These are phyloP conservation scores for Solanum appendiculatum DNA, from an alignment of 257 asterid species.

Conservation along the genomic window DNA sequence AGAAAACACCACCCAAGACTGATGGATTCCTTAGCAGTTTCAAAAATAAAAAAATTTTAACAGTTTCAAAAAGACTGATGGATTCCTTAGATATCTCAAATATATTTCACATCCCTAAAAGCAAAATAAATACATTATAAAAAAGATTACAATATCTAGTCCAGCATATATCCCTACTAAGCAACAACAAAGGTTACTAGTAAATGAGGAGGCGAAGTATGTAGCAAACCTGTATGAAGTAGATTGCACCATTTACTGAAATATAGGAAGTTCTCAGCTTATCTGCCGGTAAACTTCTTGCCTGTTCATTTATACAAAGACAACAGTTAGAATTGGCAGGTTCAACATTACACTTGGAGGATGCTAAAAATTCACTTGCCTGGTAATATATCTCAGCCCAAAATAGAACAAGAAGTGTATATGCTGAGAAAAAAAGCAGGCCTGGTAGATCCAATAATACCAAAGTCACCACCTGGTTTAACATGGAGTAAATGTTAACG, in stretches of 20 bases:
- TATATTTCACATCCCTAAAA: neutral
- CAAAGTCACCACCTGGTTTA: constrained; percentile 52
- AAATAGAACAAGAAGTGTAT: constrained; percentile 78
- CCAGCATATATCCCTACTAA: neutral
- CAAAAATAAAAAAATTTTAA: too few species aligned
- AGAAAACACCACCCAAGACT: neutral
- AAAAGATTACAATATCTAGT: neutral
- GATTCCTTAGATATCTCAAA: neutral
- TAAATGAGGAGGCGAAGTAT: neutral
- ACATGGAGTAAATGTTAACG: neutral
- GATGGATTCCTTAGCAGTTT: neutral
- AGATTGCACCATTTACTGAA: constrained; percentile 54
- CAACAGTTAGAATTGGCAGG: neutral
- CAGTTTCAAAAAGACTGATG: neutral
- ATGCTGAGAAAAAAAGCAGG: constrained; percentile 79
- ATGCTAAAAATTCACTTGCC: constrained; percentile 25
- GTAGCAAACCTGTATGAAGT: constrained; percentile 38
- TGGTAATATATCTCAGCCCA: constrained; percentile 98
- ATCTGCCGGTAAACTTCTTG: constrained; percentile 87
- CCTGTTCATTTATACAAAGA: constrained; percentile 43
- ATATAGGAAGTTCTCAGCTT: constrained; percentile 60
- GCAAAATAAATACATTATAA: neutral
- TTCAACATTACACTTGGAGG: neutral
- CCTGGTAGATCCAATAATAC: constrained; percentile 74
- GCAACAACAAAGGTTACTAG: neutral